Evolutionary conservation across 129 eudicot species (phyloP).

Genomic region (Lonicera japonica): DNA sequence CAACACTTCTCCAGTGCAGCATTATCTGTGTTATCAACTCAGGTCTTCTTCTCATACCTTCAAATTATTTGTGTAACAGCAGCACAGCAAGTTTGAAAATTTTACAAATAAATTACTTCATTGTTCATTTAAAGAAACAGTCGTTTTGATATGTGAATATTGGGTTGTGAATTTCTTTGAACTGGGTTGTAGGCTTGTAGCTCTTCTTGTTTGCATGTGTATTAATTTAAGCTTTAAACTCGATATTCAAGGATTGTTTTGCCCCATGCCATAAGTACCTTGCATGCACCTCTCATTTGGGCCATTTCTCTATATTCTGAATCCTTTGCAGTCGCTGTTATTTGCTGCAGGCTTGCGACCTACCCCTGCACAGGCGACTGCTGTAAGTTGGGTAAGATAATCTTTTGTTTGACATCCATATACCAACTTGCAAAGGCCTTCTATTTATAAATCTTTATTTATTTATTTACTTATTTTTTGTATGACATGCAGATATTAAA

Average conservation of each 20-base stretch:
- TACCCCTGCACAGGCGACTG: constrained; percentile 97
- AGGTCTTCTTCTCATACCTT: constrained; percentile 53
- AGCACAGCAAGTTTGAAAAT: neutral
- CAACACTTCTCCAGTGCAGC: constrained; percentile 93
- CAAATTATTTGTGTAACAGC: neutral
- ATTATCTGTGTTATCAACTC: constrained; percentile 88
- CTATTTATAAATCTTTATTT: neutral
- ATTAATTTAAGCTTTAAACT: too few relatives aligned
- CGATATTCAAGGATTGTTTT: too few relatives aligned
- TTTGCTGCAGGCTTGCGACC: constrained; percentile 99
- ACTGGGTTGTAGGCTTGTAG: too few relatives aligned
- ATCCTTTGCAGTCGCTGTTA: constrained; percentile 77
- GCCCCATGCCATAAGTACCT: too few relatives aligned
- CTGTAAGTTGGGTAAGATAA: constrained; percentile 87
- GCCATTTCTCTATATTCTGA: constrained; percentile 21
- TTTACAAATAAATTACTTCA: too few relatives aligned
- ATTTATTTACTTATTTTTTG: neutral
- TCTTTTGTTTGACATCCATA: constrained; percentile 5
- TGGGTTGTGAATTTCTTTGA: too few relatives aligned
- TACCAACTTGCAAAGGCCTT: neutral
- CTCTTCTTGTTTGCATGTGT: too few relatives aligned
- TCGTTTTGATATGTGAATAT: too few relatives aligned
- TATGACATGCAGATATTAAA: constrained; percentile 53
- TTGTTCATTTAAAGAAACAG: neutral
- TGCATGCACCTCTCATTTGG: too few relatives aligned